Conservation (phyloP, 306 rosid species). For the Mucuna pruriens region DNA sequence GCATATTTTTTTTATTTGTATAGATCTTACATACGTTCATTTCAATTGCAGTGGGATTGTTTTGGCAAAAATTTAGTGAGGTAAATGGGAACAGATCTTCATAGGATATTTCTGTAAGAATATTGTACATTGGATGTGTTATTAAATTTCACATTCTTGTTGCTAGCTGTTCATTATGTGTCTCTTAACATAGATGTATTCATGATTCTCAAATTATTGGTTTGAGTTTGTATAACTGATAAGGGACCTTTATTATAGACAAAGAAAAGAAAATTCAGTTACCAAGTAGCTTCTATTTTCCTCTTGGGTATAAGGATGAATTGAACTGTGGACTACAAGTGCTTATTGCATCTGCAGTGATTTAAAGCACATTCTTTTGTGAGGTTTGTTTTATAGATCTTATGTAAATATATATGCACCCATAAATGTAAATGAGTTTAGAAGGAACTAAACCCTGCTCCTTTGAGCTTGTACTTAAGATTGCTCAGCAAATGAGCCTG, state of each 20-base stretch:
- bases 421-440: not conserved
- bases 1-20: slow-evolving; percentile 14
- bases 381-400: slow-evolving; percentile 16
- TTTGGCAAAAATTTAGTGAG: not conserved
- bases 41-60: slow-evolving; percentile 22
- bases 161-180: slow-evolving; percentile 10
- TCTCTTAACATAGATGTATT: slow-evolving; percentile 28
- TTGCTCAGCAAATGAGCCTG: slow-evolving; percentile 20
- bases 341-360: slow-evolving; percentile 24
- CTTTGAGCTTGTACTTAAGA: slow-evolving; percentile 5
- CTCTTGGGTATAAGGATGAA: slow-evolving; percentile 20
- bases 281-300: slow-evolving; percentile 1
- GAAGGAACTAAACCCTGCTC: not conserved
- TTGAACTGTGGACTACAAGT: not conserved
- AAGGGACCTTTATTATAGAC: not conserved
- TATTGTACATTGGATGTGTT: slow-evolving; percentile 18
- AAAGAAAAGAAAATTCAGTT: slow-evolving; percentile 14
- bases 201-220: slow-evolving; percentile 15
- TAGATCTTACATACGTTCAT: slow-evolving; percentile 8
- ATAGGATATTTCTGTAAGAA: slow-evolving; percentile 17
- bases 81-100: slow-evolving; percentile 14
- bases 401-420: not conserved
- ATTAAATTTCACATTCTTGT: not conserved
- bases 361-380: not conserved
- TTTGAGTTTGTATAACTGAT: slow-evolving; percentile 15